Evolutionary conservation across 371 early-diverging fungal genomes (phyloP).

Genomic region (Lichtheimia corymbifera): DNA sequence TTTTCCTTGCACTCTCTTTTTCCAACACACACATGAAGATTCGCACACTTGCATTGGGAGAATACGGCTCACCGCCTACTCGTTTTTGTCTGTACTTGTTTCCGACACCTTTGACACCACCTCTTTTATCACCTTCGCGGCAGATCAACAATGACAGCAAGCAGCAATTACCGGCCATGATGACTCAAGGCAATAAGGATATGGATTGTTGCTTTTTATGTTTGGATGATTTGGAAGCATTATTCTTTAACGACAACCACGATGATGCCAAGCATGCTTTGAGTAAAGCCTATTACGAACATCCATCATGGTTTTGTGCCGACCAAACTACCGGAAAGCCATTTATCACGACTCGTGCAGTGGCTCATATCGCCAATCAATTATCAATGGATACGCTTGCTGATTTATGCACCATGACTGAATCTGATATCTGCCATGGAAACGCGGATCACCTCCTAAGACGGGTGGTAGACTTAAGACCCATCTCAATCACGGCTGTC

Average conservation of each 20-base stretch:
- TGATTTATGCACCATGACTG: conserved; percentile 19
- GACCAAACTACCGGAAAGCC: conserved; percentile 19
- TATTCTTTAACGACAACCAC: conserved; percentile 13
- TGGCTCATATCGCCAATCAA: conserved; percentile 11
- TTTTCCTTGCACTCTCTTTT: neutral
- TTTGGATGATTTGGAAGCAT: conserved; percentile 19
- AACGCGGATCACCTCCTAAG: conserved; percentile 5
- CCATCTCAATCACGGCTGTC: neutral
- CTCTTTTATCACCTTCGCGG: conserved; percentile 10
- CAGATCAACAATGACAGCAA: neutral
- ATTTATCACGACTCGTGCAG: conserved; percentile 20
- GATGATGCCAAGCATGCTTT: neutral
- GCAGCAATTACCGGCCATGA: too few relatives aligned
- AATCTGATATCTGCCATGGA: conserved; percentile 7
- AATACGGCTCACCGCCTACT: conserved; percentile 17
- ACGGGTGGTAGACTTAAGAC: conserved; percentile 3
- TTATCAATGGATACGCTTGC: conserved; percentile 9
- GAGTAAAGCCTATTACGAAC: conserved; percentile 9
- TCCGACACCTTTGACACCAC: conserved; percentile 26
- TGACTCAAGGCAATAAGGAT: neutral
- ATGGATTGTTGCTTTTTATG: conserved; percentile 15
- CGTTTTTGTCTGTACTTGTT: conserved; percentile 23
- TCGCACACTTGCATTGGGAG: conserved; percentile 16
- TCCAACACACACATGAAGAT: conserved; percentile 17
- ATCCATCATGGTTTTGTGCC: conserved; percentile 21